These are phyloP conservation scores for Rhizopus sp. DNA, from an alignment of 371 early-diverging fungal species.

Conservation along the genomic window DNA sequence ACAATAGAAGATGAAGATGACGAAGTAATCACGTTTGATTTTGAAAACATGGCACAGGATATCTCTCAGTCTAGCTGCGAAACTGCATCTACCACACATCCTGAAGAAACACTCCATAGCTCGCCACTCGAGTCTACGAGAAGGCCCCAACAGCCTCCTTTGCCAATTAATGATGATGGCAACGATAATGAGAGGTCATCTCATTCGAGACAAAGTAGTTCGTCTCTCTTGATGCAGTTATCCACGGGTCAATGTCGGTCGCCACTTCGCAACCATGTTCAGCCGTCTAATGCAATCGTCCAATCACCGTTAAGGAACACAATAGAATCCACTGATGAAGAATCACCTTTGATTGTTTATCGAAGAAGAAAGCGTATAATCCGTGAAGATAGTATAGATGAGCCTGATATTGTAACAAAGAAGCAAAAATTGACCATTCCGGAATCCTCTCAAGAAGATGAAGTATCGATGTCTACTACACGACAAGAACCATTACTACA, in stretches of 20 bases:
- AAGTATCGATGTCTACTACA: constrained; percentile 4
- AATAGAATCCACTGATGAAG: background rate
- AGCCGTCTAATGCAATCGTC: background rate
- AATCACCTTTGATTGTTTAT: background rate
- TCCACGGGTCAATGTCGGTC: background rate
- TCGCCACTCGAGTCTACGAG: background rate
- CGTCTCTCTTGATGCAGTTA: background rate
- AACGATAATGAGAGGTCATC: background rate
- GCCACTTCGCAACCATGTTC: background rate
- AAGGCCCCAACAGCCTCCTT: background rate
- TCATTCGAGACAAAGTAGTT: background rate
- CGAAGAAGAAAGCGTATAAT: constrained; percentile 1
- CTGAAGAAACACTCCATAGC: background rate
- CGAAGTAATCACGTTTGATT: background rate
- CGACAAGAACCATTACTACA: background rate
- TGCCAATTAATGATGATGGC: background rate
- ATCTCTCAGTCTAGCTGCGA: background rate
- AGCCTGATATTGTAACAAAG: background rate
- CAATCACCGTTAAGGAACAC: background rate
- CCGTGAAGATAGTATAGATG: background rate
- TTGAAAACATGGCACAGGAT: background rate
- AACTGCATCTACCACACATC: background rate
- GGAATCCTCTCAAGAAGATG: constrained; percentile 1
- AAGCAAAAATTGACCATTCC: background rate
- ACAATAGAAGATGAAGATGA: background rate